Evolutionary conservation across 176 grass and related monocot genomes (phyloP).

Genomic region (Chrysopogon serrulatus): DNA sequence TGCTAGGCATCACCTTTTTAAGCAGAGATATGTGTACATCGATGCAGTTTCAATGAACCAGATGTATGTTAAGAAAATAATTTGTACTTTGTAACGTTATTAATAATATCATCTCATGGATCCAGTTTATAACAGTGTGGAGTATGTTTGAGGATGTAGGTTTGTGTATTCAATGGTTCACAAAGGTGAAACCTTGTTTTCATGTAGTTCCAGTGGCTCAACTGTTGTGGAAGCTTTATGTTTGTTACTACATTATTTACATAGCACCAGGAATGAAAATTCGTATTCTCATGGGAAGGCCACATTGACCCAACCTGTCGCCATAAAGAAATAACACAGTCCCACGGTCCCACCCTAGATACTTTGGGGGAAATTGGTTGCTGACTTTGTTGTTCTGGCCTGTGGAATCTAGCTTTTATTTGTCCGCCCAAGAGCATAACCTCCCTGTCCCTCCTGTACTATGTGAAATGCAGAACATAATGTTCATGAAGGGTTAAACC

Average conservation of each 20-base stretch:
- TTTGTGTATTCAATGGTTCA: neutral
- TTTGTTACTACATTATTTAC: neutral
- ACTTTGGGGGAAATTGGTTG: neutral
- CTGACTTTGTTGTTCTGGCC: neutral
- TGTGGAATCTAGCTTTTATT: neutral
- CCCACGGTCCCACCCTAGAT: neutral
- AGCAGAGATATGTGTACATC: neutral
- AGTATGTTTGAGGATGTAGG: neutral
- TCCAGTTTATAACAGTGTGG: neutral
- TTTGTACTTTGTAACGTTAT: neutral
- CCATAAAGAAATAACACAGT: neutral
- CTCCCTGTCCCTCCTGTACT: neutral
- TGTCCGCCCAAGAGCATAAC: neutral
- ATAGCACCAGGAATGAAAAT: neutral
- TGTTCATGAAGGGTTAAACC: neutral
- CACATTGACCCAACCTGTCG: neutral
- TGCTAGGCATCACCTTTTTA: neutral
- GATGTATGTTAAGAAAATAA: neutral
- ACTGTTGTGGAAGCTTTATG: neutral
- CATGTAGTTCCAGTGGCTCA: neutral
- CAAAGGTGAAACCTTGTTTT: neutral
- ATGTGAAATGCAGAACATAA: neutral
- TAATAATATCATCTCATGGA: neutral
- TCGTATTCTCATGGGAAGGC: neutral
- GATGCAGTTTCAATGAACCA: neutral